Conservation (phyloP, 2,329 filamentous ascomycete species). For the Aureobasidium sp. region DNA sequence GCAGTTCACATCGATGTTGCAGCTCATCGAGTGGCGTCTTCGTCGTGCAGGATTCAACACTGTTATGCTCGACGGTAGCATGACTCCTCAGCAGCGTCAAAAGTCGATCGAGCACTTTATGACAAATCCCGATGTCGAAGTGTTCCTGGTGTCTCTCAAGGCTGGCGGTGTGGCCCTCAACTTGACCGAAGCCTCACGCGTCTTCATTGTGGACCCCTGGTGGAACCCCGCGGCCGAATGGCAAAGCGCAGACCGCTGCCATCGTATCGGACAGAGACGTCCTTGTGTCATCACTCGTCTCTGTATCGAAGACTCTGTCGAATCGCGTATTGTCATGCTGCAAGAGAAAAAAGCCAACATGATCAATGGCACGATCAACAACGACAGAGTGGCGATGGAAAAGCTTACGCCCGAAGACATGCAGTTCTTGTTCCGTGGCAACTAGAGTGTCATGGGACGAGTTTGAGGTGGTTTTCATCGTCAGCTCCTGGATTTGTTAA, state of each 20-base stretch:
- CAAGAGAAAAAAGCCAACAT: constrained; percentile 99
- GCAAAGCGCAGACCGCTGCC: constrained; percentile 81
- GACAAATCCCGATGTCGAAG: constrained; percentile 88
- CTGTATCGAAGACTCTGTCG: constrained; percentile 94
- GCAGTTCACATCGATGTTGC: constrained; percentile 94
- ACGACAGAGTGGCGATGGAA: constrained; percentile 84
- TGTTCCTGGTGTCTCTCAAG: constrained; percentile 92
- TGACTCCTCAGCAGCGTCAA: constrained; percentile 90
- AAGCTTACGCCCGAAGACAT: constrained; percentile 85
- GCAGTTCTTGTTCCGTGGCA: constrained; percentile 88
- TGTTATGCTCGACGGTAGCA: constrained; percentile 95
- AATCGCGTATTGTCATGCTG: constrained; percentile 87
- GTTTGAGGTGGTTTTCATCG: neutral
- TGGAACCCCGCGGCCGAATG: constrained; percentile 99
- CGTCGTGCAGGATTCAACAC: constrained; percentile 96
- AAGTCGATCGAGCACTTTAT: constrained; percentile 95
- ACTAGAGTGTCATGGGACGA: neutral
- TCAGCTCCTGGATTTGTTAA: neutral
- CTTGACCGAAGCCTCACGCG: constrained; percentile 84
- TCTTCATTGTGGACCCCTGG: constrained; percentile 98
- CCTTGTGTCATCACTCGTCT: constrained; percentile 91
- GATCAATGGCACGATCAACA: constrained; percentile 95
- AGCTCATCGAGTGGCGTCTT: constrained; percentile 93
- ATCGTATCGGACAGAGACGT: constrained; percentile 90
- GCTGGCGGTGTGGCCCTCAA: constrained; percentile 94